Evolutionary conservation across 163 green algal genomes (phyloP).

Genomic region (Scenedesmus sp.): DNA sequence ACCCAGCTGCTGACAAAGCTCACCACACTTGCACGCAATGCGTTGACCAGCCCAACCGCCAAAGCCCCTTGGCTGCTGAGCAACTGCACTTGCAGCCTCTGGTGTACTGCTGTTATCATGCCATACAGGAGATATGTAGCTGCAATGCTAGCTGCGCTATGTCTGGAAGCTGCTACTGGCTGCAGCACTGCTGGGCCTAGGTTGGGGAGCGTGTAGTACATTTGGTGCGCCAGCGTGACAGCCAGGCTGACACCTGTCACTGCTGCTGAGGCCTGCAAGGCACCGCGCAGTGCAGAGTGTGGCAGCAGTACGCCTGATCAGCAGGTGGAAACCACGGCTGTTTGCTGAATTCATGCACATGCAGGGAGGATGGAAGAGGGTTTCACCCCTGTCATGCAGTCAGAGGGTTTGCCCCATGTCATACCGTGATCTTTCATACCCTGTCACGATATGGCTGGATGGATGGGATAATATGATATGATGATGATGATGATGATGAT

Average conservation of each 20-base stretch:
- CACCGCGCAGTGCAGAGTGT: not conserved
- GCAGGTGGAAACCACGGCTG: not conserved
- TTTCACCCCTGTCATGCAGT: too few relatives aligned
- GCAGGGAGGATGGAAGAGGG: too few relatives aligned
- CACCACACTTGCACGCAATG: slow-evolving; percentile 28
- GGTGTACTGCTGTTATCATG: slow-evolving; percentile 31
- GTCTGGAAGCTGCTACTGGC: not conserved
- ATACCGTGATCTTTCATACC: too few relatives aligned
- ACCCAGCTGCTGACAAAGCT: slow-evolving; percentile 14
- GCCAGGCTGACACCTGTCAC: slow-evolving; percentile 20
- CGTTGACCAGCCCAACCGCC: slow-evolving; percentile 48
- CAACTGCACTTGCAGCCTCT: slow-evolving; percentile 30
- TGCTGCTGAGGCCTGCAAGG: slow-evolving; percentile 18
- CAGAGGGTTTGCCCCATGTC: too few relatives aligned
- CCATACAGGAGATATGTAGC: slow-evolving; percentile 16
- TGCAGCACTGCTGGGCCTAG: not conserved
- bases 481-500: too few relatives aligned
- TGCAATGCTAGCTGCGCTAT: not conserved
- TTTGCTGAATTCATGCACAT: too few relatives aligned
- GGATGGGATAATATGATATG: too few relatives aligned
- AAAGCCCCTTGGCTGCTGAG: slow-evolving; percentile 39
- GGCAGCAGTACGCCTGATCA: not conserved
- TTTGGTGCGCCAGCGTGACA: not conserved
- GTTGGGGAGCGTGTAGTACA: slow-evolving; percentile 31
- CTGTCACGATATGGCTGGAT: too few relatives aligned